Conservation (phyloP, 1,284 basidiomycete species). For the Leucoagaricus sp. region DNA sequence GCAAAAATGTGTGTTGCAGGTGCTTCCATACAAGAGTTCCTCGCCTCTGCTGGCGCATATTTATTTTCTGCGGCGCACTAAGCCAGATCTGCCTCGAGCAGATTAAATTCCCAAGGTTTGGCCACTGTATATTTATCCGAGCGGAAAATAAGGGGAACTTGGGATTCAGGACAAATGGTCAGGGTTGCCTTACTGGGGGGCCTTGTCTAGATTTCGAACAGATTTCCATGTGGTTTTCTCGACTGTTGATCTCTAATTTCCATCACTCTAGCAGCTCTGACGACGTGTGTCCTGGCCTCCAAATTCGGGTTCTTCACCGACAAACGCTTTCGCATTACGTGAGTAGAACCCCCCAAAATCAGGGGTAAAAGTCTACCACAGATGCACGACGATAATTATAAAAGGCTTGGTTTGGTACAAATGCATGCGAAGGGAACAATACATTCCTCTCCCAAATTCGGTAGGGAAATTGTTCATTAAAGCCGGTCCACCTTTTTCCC, state of each 20-base stretch:
- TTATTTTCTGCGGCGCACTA: slow-evolving; percentile 17
- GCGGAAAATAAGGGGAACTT: slow-evolving; percentile 27
- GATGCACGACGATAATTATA: slow-evolving; percentile 60
- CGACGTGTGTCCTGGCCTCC: slow-evolving; percentile 28
- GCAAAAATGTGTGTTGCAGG: slow-evolving; percentile 10
- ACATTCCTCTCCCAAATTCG: slow-evolving; percentile 69
- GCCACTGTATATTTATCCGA: slow-evolving; percentile 25
- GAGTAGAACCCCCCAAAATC: slow-evolving; percentile 52
- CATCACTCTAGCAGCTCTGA: slow-evolving; percentile 20
- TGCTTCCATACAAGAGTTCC: slow-evolving; percentile 16
- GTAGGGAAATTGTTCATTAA: slow-evolving; percentile 70
- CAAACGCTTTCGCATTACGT: slow-evolving; percentile 49
- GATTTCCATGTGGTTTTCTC: slow-evolving; percentile 21
- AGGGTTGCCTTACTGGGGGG: slow-evolving; percentile 14
- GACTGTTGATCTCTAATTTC: slow-evolving; percentile 15
- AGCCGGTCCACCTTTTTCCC: slow-evolving; percentile 66
- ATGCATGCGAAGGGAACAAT: slow-evolving; percentile 43
- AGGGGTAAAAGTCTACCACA: slow-evolving; percentile 50
- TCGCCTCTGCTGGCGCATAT: slow-evolving; percentile 13
- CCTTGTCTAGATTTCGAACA: slow-evolving; percentile 12
- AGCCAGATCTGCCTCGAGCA: slow-evolving; percentile 16
- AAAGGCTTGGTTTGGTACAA: slow-evolving; percentile 52
- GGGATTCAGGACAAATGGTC: slow-evolving; percentile 7
- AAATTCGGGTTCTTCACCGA: slow-evolving; percentile 27
- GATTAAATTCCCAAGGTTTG: slow-evolving; percentile 29